Percentiles rank a stretch among this genome's conserved stretches.
Conservation (phyloP, 2,329 filamentous ascomycete species). For the Bipolaris bicolor region DNA sequence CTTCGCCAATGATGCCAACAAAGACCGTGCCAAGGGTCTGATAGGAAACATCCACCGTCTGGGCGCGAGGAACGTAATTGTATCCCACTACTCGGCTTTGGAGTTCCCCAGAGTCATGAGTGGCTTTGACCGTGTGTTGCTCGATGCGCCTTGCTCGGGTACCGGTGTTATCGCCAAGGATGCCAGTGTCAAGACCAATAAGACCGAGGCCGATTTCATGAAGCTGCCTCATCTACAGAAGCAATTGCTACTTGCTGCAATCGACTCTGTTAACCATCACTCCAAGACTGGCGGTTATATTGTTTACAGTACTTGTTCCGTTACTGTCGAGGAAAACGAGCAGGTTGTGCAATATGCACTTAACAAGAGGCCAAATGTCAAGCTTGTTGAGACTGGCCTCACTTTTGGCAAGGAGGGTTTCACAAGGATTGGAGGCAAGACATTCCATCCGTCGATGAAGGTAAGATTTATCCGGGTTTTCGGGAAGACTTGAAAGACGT, state of each 20-base stretch:
- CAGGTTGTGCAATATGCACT: constrained; percentile 92
- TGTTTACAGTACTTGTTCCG: constrained; percentile 95
- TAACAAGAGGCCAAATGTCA: constrained; percentile 88
- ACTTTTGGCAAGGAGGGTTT: constrained; percentile 93
- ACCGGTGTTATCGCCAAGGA: constrained; percentile 99
- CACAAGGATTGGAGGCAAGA: constrained; percentile 87
- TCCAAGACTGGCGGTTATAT: constrained; percentile 94
- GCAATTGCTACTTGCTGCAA: constrained; percentile 88
- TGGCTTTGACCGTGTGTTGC: constrained; percentile 91
- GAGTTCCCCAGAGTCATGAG: constrained; percentile 95
- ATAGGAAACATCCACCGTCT: constrained; percentile 96
- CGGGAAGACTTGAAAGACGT: not conserved
- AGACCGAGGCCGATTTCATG: constrained; percentile 94
- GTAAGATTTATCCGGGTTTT: not conserved
- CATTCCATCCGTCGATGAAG: constrained; percentile 83
- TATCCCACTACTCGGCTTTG: constrained; percentile 93
- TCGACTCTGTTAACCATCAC: constrained; percentile 90
- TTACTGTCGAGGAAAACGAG: constrained; percentile 94
- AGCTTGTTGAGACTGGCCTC: constrained; percentile 88
- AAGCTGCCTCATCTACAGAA: constrained; percentile 93
- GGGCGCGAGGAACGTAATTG: constrained; percentile 90
- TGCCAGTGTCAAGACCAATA: constrained; percentile 88
- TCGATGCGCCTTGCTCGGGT: constrained; percentile 94
- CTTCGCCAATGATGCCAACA: constrained; percentile 96
- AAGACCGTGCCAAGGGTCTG: constrained; percentile 89